Base-by-base conservation (phyloP, 2,329 filamentous ascomycete species). In the Phaeosphaeria sp. region DNA sequence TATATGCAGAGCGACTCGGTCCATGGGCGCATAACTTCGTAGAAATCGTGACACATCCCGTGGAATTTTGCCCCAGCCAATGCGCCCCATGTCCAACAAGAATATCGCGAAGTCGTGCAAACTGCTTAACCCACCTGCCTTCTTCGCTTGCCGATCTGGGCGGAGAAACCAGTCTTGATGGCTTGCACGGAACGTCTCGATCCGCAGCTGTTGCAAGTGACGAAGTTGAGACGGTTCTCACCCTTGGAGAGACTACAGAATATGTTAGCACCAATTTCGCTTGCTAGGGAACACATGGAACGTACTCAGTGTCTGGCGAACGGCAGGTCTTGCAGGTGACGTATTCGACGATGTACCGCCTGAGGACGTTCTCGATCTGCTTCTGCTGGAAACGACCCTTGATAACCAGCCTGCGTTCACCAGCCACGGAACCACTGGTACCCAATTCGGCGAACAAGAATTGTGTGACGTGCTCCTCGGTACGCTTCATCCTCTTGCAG, bases 111-210 rank as follows among this genome's bases (percentile, higher is more conserved):
- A 67, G 56, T 53, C 51, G 43, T 49, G 50, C 49, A 11, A 61
- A 50, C 42, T 51, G 45, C 55, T 85, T 93, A 96, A 80, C 86
- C 91, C 80, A 92, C 87, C 84, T 93, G 91, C 87, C 96, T 96
- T 86, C 89, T 95, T 87, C 95, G 91, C 91, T 97, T 97, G 79
- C 95, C 95, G 80, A 99, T 91, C 83, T 98, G 95, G 80, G 95
- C 95, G 75, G 93, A 96, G 93, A 99, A 99, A 93, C 95, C 95
- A 61, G 93, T 97, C 89, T 99, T 99, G 90, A 99, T 99, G 69
- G 95, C 93, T 60, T 92, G 92, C 78, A 98, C 94, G 75, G 89
- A 93, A 78, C 93, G 90, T 81, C 94, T 76, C 47, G 80, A 83
- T 55, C 82, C 82, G 69, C 83, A 85, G 49, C 79, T 82, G 83